These are phyloP conservation scores for Colletotrichum siamense DNA, from an alignment of 2,329 filamentous ascomycete genomes.

Conservation along the genomic window DNA sequence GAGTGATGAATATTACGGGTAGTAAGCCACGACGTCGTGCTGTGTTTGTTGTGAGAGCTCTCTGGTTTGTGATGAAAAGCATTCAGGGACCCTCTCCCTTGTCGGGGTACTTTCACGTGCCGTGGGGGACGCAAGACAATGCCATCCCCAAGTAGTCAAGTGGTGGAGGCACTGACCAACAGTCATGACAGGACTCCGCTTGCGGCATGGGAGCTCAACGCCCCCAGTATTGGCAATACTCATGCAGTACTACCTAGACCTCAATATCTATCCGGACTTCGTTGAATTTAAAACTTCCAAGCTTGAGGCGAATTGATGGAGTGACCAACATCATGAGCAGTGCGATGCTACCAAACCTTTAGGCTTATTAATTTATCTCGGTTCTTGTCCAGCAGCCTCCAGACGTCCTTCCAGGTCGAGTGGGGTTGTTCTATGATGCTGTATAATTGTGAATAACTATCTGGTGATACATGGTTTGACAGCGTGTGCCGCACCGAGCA, in stretches of 20 bases:
- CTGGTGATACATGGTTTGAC: background rate
- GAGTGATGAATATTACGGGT: background rate
- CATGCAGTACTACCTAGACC: background rate
- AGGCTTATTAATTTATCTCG: background rate
- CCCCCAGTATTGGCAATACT: background rate
- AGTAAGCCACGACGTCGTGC: background rate
- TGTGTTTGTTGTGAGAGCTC: background rate
- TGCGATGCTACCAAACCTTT: background rate
- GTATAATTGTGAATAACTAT: background rate
- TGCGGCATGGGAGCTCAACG: background rate
- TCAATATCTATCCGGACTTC: background rate
- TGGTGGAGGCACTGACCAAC: background rate
- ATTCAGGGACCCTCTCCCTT: background rate
- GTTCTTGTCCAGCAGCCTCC: background rate
- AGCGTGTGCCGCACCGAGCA: background rate
- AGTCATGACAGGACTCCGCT: background rate
- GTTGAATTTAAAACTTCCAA: background rate
- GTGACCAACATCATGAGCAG: background rate
- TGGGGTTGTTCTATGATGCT: slow-evolving; percentile 9
- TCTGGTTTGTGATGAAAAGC: background rate
- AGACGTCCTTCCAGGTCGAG: slow-evolving; percentile 1
- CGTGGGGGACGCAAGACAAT: background rate
- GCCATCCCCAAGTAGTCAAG: background rate
- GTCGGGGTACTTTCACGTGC: background rate
- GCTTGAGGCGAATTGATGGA: background rate